Evolutionary conservation across 106 monocot species (phyloP).

Genomic region (Allium fistulosum): DNA sequence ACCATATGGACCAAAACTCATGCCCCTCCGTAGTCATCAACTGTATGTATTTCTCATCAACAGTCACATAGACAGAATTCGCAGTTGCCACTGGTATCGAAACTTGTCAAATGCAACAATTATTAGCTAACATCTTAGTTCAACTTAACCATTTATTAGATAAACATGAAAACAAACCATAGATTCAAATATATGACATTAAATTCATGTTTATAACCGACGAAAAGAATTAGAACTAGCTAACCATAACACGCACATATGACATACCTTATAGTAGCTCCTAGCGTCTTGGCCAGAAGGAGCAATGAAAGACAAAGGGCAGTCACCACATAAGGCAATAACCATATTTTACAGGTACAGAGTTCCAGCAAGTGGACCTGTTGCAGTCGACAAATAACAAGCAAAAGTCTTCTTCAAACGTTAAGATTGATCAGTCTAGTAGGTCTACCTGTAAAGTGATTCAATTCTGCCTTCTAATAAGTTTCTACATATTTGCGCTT

Average conservation of each 20-base stretch:
- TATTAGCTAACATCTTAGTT: too few relatives aligned
- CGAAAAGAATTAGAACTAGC: too few relatives aligned
- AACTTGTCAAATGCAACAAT: too few relatives aligned
- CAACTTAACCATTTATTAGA: too few relatives aligned
- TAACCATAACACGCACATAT: too few relatives aligned
- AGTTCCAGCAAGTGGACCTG: slow-evolving; percentile 89
- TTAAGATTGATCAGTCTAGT: slow-evolving; percentile 42
- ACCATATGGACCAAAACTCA: slow-evolving; percentile 98
- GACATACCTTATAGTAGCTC: slow-evolving; percentile 90
- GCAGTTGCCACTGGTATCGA: slow-evolving; percentile 32
- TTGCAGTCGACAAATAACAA: slow-evolving; percentile 82
- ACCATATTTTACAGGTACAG: slow-evolving; percentile 59
- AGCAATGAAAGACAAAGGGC: slow-evolving; percentile 70
- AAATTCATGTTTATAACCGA: too few relatives aligned
- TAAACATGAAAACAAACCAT: too few relatives aligned
- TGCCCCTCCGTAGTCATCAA: slow-evolving; percentile 71
- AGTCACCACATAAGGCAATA: slow-evolving; percentile 90
- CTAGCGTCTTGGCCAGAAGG: slow-evolving; percentile 79
- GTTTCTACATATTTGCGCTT: too few relatives aligned
- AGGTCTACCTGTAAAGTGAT: slow-evolving; percentile 65
- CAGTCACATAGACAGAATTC: slow-evolving; percentile 45
- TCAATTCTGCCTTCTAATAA: slow-evolving; percentile 84
- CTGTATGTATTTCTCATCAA: slow-evolving; percentile 77
- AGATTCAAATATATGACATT: too few relatives aligned
- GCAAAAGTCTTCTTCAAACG: slow-evolving; percentile 78